phyloP scores from a whole-genome alignment of 129 eudicot genomes.

The Rutidosis leptorrhynchoides region DNA sequence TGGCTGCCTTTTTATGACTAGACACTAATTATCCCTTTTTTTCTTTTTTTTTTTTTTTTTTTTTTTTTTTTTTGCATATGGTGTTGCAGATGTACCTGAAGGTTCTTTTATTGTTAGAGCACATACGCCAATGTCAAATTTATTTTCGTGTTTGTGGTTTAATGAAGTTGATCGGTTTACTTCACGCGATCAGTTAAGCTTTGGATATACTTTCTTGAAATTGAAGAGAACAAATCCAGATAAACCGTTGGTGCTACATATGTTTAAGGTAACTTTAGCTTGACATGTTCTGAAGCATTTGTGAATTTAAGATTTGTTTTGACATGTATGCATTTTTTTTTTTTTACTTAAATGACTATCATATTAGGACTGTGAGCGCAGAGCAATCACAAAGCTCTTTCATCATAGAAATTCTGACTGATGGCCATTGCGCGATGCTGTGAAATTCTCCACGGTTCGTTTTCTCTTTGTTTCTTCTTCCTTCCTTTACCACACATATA shows the following conservation, averaged over 20 bases:
- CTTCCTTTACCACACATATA: too few relatives aligned
- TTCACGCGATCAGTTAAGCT: constrained; percentile 94
- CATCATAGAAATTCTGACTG: constrained; percentile 59
- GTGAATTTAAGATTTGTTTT: background rate
- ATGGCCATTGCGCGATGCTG: constrained; percentile 9
- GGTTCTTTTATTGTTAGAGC: constrained; percentile 92
- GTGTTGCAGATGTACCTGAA: constrained; percentile 84
- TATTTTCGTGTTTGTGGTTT: constrained; percentile 97
- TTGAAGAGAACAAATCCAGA: constrained; percentile 66
- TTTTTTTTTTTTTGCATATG: background rate
- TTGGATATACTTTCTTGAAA: constrained; percentile 84
- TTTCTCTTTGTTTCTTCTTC: constrained; percentile 10
- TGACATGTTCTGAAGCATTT: too few relatives aligned
- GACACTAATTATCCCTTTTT: constrained; percentile 17
- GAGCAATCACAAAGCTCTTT: constrained; percentile 79
- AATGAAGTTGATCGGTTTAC: constrained; percentile 97
- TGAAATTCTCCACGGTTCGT: constrained; percentile 27
- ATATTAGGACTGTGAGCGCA: constrained; percentile 87
- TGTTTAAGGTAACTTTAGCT: constrained; percentile 98
- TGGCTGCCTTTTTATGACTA: background rate
- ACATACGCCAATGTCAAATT: constrained; percentile 89
- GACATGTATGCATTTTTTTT: background rate
- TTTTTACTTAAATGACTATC: background rate
- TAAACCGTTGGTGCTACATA: constrained; percentile 51
- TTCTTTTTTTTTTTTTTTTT: too few relatives aligned